Base-by-base conservation (phyloP, 1,284 basidiomycete genomes). In the Lentinula novae-zelandiae region DNA sequence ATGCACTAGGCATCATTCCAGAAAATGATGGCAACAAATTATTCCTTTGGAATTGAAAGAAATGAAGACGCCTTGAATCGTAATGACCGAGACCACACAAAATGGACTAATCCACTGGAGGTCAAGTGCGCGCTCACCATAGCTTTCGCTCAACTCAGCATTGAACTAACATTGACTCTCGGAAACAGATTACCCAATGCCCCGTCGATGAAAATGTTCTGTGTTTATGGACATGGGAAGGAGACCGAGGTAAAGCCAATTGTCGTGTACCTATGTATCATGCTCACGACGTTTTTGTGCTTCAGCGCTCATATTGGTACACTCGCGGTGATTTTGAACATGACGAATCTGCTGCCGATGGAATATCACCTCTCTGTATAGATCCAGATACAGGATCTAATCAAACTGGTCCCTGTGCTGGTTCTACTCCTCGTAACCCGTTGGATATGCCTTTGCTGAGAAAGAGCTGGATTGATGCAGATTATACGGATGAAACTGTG, bases 41-140 rank as follows among this genome's bases (percentile, higher is more conserved):
- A 96, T 75, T 95, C 92, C n/a, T 90, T 88, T 73, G 96, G 95
- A 0, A 90, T 98, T 53, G 96, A 98, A 76, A 81, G 86, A 9
- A 84, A 96, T 68, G 85, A 87, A 63, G 75, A 80, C 58, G 73
- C 78, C 54, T 71, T 96, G 61, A 81, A 80, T 67, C 75, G 71
- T 65, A 96, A 95, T 70, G 81, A 87, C 66, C 66, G 78, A 46
- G 88, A 95, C 74, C 86, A 84, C 67, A 82, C 75, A 7, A 93
- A 95, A 76, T 99, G 96, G 96, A 82, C 89, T n/a, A 99, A 99
- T 73, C 96, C 96, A 8, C 80, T 98, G 5, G 96, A 99, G 75
- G 82, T 91, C 20, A 84, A 86, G 90, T 89, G 66, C 55, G 78
- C 69, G 12, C 50, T 33, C 53, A 38, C 17, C 36, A n/a, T 31